A percentile compares a stretch with the other conserved stretches of the same genome.
These are phyloP conservation scores for Aspergillus clavatus DNA, from an alignment of 2,329 filamentous ascomycete genomes.

Conservation along the genomic window DNA sequence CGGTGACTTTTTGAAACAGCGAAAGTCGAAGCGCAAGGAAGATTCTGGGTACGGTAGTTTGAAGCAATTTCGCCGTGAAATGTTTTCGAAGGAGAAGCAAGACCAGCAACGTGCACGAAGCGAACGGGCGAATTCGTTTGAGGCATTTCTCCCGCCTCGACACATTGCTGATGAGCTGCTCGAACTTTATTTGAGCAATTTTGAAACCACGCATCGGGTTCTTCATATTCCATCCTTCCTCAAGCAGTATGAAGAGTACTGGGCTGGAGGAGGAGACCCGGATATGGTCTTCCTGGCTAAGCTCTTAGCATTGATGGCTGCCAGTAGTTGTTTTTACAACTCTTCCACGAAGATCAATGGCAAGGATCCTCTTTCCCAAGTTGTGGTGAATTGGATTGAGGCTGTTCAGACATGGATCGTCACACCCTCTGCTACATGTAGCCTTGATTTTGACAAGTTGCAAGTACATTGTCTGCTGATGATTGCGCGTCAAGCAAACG, in stretches of 20 bases:
- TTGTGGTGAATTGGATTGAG: conserved; percentile 43
- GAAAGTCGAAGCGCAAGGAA: conserved; percentile 14
- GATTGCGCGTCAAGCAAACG: conserved; percentile 29
- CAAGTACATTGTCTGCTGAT: conserved; percentile 33
- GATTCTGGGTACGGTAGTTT: conserved; percentile 23
- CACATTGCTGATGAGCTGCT: conserved; percentile 49
- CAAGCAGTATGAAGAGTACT: conserved; percentile 52
- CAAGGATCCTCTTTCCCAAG: conserved; percentile 40
- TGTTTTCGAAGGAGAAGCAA: conserved; percentile 25
- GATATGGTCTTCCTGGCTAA: conserved; percentile 46
- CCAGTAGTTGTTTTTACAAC: conserved; percentile 43
- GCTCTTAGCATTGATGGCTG: conserved; percentile 35
- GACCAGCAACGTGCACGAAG: conserved; percentile 27
- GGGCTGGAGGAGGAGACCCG: conserved; percentile 41
- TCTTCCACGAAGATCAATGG: conserved; percentile 16
- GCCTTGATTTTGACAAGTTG: conserved; percentile 27
- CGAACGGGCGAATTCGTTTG: conserved; percentile 26
- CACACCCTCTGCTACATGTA: conserved; percentile 27
- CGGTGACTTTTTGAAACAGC: conserved; percentile 20
- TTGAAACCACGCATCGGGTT: conserved; percentile 55
- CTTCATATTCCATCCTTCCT: conserved; percentile 56
- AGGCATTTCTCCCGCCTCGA: conserved; percentile 42
- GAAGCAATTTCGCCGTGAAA: conserved; percentile 26
- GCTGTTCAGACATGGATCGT: conserved; percentile 33
- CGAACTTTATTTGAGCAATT: conserved; percentile 51